phyloP scores from a whole-genome alignment of 2,329 filamentous ascomycete species.

The Cladosporium velox region DNA sequence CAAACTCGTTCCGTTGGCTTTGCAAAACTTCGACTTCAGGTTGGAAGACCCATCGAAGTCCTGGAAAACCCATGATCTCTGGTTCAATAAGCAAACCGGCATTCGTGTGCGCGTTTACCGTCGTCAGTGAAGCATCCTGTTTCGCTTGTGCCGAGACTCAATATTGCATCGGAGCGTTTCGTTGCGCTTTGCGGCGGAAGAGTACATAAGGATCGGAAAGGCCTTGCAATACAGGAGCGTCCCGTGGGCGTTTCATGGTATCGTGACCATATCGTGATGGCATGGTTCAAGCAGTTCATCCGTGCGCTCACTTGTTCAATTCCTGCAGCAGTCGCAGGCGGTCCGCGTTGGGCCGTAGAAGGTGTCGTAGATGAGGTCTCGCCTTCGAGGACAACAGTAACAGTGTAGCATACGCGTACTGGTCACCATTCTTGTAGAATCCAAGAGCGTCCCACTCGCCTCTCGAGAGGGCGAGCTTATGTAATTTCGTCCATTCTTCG shows the following conservation, averaged over 20 bases:
- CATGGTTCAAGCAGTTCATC: neutral
- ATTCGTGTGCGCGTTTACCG: neutral
- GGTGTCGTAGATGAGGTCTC: neutral
- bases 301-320: neutral
- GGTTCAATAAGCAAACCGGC: neutral
- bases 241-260: neutral
- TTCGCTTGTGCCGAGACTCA: neutral
- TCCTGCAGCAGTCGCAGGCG: neutral
- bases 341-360: neutral
- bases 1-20: neutral
- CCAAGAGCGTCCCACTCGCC: slow-evolving; percentile 21
- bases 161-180: neutral
- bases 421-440: slow-evolving; percentile 24
- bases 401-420: slow-evolving; percentile 23
- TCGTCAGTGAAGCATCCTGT: neutral
- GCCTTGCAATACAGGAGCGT: neutral
- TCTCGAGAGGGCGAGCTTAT: slow-evolving; percentile 10
- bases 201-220: neutral
- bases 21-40: neutral
- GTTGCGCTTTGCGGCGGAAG: neutral
- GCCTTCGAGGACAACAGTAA: slow-evolving; percentile 8
- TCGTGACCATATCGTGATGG: neutral
- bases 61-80: neutral
- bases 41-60: neutral
- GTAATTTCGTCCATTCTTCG: slow-evolving; percentile 17